Evolutionary conservation across 495 filamentous ascomycete genomes (phyloP), one percentile per base, ranked within the genome.

Genomic region (Aspergillus mulundensis): DNA sequence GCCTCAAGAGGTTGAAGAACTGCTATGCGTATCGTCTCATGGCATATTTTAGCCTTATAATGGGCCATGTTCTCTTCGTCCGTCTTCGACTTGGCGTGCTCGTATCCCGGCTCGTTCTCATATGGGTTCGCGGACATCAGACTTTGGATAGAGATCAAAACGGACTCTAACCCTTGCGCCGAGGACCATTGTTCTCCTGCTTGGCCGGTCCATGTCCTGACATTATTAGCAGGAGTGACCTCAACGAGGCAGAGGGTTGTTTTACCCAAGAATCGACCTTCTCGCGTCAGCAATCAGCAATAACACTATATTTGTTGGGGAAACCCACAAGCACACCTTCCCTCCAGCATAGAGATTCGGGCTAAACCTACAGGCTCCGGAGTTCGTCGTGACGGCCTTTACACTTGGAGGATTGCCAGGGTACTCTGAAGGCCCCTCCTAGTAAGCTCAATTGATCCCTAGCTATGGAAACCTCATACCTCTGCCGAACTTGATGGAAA

Each of bases 51-150:
- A 20, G 85, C 85, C 32, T 89, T 78, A 70, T 98, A 98, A n/a
- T 82, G 73, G 55, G 84, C 79, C 69, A 89, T 89, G 45, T 85
- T 80, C 66, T 87, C 83, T 72, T 88, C 85, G 64, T 96, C 88
- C 11, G 78, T 70, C 3, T 76, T 70, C 19, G 82, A 79, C 30
- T 84, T 84, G 18, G 85, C 82, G 49, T 87, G 80, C 61, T 97
- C 94, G 61, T 88, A 96, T 8, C 94, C 94, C 16, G 94, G 94
- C 65, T 98, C 94, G 61, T 97, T 95, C 69, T 94, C 90, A 69
- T 96, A 98, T 0, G 94, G 94, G 66, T 97, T 96, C 20, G 83
- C 72, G 1, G 91, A 95, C 86, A 98, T 91, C 24, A 98, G 76
- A 64, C 91, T 96, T 69, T 98, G 94, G 50, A 98, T 97, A 5